Base-by-base conservation (phyloP, 2,329 filamentous ascomycete genomes). In the Phialophora expanda region DNA sequence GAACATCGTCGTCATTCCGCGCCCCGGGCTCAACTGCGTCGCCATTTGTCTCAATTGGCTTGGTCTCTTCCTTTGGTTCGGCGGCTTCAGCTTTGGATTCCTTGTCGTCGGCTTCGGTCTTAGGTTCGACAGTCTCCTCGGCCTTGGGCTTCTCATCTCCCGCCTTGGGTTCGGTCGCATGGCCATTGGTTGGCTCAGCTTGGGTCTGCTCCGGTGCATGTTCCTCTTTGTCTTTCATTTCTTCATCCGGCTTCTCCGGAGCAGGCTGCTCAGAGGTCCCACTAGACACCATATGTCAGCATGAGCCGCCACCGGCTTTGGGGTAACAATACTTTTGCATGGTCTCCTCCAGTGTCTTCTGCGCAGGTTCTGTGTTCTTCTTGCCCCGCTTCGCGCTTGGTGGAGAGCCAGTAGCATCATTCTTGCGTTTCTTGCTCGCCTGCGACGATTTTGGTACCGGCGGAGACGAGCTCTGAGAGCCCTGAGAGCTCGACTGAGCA, bases 1-100 rank as follows among this genome's bases (percentile, higher is more conserved):
- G 82, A 46, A 84, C 77, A 2, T 80, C 77, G 1, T 80, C 77
- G 53, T 83, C 77, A 71, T 83, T 82, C 50, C 85, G 82, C 58
- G 83, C 75, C 20, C 81, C 76, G 1, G 84, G 83, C 57, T 83
- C 78, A 4, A 87, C 76, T 1, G 84, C 82, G 58, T 77, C 75
- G 41, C 73, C 65, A 30, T 70, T 67, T 34, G 70, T 53, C 28
- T 62, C 48, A 28, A 44, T 22, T 6, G 56, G 41, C 46, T 66
- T 54, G 30, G 55, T 24, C 2, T 59, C 60, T 58, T 62, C 66
- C 66, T 64, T 69, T 56, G 48, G 48, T 58, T 64, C 56, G 44
- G 44, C 53, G 28, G 50, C 34, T 28, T 54, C 57, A 46, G 66
- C 54, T 46, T 58, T 58, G 12, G 41, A 63, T 38, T 50, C 63